Evolutionary conservation across 129 eudicot species (phyloP).

Genomic region (Saussurea involucrata): DNA sequence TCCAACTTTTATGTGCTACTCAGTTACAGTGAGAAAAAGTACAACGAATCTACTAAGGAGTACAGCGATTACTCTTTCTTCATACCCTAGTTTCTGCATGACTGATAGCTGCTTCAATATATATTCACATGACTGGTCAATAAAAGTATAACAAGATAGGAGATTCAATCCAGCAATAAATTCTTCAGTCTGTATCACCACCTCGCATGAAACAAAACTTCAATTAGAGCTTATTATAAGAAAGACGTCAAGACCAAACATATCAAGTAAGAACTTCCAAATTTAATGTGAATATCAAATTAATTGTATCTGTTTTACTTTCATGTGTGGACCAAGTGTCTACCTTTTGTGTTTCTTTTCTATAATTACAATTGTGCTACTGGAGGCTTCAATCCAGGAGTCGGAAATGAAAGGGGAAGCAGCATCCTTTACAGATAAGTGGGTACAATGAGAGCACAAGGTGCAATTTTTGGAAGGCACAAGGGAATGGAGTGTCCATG

Average conservation of each 20-base stretch:
- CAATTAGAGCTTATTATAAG: conserved; percentile 22
- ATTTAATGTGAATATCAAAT: neutral
- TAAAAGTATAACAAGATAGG: conserved; percentile 65
- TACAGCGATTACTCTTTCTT: neutral
- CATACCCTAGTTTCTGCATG: conserved; percentile 89
- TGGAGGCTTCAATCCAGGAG: neutral
- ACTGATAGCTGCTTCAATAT: conserved; percentile 66
- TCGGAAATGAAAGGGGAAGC: conserved; percentile 4
- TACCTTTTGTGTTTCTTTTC: conserved; percentile 6
- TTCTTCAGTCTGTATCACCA: conserved; percentile 79
- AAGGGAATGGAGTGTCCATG: neutral
- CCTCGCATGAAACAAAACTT: conserved; percentile 25
- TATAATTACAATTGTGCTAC: neutral
- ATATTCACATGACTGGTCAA: conserved; percentile 80
- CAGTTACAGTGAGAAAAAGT: too few relatives aligned
- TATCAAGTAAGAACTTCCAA: neutral
- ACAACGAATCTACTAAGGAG: neutral
- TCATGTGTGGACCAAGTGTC: conserved; percentile 6
- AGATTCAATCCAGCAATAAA: conserved; percentile 61
- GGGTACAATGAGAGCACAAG: conserved; percentile 4
- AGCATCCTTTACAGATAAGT: neutral
- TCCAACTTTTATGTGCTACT: too few relatives aligned
- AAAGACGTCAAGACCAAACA: conserved; percentile 6
- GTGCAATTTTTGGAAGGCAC: neutral
- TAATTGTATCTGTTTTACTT: conserved; percentile 7